Percentiles rank a stretch among this genome's conserved stretches.
Conservation (phyloP, 2,329 filamentous ascomycete genomes). For the Penicillium brasilianum region DNA sequence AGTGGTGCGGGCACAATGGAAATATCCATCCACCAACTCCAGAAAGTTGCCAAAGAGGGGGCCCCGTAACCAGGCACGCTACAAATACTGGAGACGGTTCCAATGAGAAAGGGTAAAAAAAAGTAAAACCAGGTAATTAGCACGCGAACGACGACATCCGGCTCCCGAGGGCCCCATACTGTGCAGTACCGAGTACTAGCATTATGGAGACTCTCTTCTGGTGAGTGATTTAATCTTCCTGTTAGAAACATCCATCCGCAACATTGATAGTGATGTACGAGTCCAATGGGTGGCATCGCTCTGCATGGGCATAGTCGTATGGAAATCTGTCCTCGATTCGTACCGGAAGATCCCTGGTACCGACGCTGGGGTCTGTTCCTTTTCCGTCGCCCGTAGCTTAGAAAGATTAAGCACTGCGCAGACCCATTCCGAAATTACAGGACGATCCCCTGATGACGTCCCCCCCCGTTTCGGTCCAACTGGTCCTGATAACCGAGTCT, state of each 20-base stretch:
- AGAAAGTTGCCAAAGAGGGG: not conserved
- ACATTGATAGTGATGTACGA: not conserved
- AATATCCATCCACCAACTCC: slow-evolving; percentile 1
- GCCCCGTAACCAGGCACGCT: slow-evolving; percentile 2
- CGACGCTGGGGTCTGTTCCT: slow-evolving; percentile 30
- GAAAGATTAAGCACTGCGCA: slow-evolving; percentile 27
- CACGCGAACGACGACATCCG: not conserved
- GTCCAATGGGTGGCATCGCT: not conserved
- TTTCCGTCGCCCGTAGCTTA: slow-evolving; percentile 23
- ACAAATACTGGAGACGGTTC: not conserved
- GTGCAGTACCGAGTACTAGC: not conserved
- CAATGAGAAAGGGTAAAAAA: not conserved
- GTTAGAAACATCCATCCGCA: slow-evolving; percentile 3
- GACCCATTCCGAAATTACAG: slow-evolving; percentile 18
- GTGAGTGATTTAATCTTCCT: slow-evolving; percentile 24
- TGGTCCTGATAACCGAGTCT: not conserved
- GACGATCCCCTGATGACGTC: slow-evolving; percentile 25
- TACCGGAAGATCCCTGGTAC: slow-evolving; percentile 30
- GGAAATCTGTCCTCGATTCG: slow-evolving; percentile 6
- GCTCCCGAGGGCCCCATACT: not conserved
- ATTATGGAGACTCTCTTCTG: not conserved
- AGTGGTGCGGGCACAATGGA: slow-evolving; percentile 2
- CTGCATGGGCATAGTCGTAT: not conserved
- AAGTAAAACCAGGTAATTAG: not conserved
- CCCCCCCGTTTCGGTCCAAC: slow-evolving; percentile 4